Percentiles rank a stretch among this genome's conserved stretches.
phyloP scores from a whole-genome alignment of 108 stramenopile species.

The Nitzschia sp. region DNA sequence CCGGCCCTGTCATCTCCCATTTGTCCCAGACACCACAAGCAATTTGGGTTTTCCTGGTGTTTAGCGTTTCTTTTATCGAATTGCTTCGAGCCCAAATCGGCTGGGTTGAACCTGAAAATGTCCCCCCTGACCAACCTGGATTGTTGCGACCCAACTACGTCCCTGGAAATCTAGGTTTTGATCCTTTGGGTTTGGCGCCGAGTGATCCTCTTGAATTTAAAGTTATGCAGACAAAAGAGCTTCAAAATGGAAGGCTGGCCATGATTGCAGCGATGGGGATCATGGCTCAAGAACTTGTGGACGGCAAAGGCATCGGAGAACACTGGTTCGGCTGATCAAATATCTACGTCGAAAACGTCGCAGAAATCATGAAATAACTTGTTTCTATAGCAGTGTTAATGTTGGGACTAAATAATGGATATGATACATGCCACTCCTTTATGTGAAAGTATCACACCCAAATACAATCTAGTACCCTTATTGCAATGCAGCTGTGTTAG shows the following conservation, averaged over 20 bases:
- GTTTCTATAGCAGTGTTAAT: too few species aligned
- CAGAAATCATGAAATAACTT: slow-evolving; percentile 1
- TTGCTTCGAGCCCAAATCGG: slow-evolving; percentile 61
- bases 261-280: slow-evolving; percentile 80
- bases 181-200: slow-evolving; percentile 77
- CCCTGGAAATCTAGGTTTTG: slow-evolving; percentile 80
- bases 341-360: background rate
- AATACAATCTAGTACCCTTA: background rate
- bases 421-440: too few species aligned
- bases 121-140: slow-evolving; percentile 58
- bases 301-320: slow-evolving; percentile 77
- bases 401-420: too few species aligned
- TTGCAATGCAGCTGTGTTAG: background rate
- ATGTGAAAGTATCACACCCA: too few species aligned
- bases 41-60: slow-evolving; percentile 52
- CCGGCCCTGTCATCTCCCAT: slow-evolving; percentile 84
- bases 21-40: slow-evolving; percentile 56
- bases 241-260: slow-evolving; percentile 83
- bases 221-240: slow-evolving; percentile 79
- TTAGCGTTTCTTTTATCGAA: slow-evolving; percentile 66
- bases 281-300: slow-evolving; percentile 78
- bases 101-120: slow-evolving; percentile 64
- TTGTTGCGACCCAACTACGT: slow-evolving; percentile 63
- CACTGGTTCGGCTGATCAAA: slow-evolving; percentile 35
- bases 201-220: slow-evolving; percentile 52